A percentile compares a stretch with the other conserved stretches of the same genome.
Conservation (phyloP, 2,329 filamentous ascomycete species). For the Fusarium sterilihyphosum region DNA sequence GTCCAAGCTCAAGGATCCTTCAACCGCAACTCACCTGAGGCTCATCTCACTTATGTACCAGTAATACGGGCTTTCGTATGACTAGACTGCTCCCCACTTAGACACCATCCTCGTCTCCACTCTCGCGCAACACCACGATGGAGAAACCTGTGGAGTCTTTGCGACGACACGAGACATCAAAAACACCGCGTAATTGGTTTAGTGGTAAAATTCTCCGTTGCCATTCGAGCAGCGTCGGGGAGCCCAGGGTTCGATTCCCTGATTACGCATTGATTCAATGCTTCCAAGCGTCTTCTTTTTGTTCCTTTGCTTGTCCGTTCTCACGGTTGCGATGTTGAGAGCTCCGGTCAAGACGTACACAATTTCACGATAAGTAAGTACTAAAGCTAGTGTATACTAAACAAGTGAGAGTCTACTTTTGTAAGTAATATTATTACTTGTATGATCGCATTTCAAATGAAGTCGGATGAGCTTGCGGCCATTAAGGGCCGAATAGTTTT, state of each 20-base stretch:
- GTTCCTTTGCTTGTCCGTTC: not conserved
- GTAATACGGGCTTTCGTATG: not conserved
- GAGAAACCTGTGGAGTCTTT: not conserved
- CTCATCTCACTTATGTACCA: not conserved
- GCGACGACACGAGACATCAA: not conserved
- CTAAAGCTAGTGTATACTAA: not conserved
- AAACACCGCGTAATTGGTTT: not conserved
- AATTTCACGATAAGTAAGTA: not conserved
- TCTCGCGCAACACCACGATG: not conserved
- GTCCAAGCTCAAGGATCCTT: not conserved
- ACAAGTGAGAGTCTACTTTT: accelerated
- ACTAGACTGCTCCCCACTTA: not conserved
- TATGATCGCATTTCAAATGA: not conserved
- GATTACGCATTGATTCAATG: not conserved
- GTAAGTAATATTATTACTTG: accelerated
- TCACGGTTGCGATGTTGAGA: not conserved
- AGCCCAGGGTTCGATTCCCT: not conserved
- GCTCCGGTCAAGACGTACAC: not conserved
- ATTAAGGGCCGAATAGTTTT: too few relatives aligned
- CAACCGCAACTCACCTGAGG: not conserved
- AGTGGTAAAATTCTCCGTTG: constrained; percentile 3
- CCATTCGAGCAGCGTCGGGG: not conserved
- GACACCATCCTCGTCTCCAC: not conserved
- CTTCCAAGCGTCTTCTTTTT: not conserved
- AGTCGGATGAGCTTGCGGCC: too few relatives aligned